Conservation (phyloP, 2,329 filamentous ascomycete genomes). For the Diaporthe aspalathi region DNA sequence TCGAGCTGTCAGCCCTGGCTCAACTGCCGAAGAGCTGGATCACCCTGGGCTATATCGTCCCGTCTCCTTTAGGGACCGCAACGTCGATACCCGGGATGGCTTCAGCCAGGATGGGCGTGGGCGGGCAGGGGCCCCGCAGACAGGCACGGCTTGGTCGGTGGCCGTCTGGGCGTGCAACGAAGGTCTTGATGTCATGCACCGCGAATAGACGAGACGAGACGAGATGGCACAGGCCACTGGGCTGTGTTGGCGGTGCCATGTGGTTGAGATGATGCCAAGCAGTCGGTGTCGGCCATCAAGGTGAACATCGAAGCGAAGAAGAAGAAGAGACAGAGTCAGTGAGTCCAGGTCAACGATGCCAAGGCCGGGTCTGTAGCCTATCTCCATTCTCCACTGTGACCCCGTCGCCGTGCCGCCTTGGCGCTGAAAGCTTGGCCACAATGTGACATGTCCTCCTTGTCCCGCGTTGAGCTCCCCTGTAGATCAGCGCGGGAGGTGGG, state of each 20-base stretch:
- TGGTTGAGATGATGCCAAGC: too few relatives aligned
- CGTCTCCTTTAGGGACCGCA: neutral
- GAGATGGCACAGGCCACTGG: neutral
- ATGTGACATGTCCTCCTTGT: neutral
- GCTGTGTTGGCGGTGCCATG: neutral
- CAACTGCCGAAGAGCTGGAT: conserved; percentile 22
- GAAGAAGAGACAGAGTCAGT: too few relatives aligned
- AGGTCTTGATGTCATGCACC: conserved; percentile 19
- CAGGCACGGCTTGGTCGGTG: conserved; percentile 5
- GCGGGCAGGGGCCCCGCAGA: neutral
- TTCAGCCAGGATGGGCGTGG: neutral
- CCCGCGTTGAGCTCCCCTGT: conserved; percentile 3
- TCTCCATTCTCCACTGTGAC: conserved; percentile 5
- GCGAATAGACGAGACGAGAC: conserved; percentile 19
- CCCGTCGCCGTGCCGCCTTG: conserved; percentile 17
- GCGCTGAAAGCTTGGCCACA: conserved; percentile 26
- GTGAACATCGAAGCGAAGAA: too few relatives aligned
- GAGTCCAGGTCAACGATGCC: neutral
- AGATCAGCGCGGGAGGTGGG: conserved; percentile 17
- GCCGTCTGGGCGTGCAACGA: conserved; percentile 1
- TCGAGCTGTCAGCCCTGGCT: neutral
- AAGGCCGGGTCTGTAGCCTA: neutral
- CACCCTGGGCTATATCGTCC: neutral
- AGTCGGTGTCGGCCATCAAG: neutral
- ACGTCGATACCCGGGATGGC: neutral